Conservation (phyloP, 2,329 filamentous ascomycete genomes). For the Anthostomella pinea region DNA sequence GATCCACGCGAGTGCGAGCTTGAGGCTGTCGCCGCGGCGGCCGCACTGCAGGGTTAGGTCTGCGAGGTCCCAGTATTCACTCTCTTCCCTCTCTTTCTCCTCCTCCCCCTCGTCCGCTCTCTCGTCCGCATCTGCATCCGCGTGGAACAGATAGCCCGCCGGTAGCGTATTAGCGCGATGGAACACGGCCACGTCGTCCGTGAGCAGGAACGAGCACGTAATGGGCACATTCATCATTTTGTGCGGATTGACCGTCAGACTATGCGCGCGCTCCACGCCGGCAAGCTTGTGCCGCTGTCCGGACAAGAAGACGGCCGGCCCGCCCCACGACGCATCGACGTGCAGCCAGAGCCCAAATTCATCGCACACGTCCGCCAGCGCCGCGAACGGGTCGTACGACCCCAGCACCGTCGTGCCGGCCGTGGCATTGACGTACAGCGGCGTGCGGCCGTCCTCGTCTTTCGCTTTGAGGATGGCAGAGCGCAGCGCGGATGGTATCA, state of each 20-base stretch:
- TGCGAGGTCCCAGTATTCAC: slow-evolving; percentile 80
- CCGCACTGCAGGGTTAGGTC: slow-evolving; percentile 94
- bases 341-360: slow-evolving; percentile 83
- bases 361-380: slow-evolving; percentile 68
- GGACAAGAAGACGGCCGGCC: slow-evolving; percentile 71
- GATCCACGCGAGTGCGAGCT: slow-evolving; percentile 83
- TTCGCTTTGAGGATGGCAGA: slow-evolving; percentile 60
- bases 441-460: slow-evolving; percentile 64
- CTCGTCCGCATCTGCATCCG: slow-evolving; percentile 39
- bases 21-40: slow-evolving; percentile 78
- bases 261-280: slow-evolving; percentile 74
- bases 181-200: slow-evolving; percentile 71
- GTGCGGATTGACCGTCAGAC: slow-evolving; percentile 86
- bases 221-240: slow-evolving; percentile 94
- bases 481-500: slow-evolving; percentile 66
- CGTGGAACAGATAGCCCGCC: slow-evolving; percentile 83
- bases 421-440: slow-evolving; percentile 93
- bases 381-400: slow-evolving; percentile 76
- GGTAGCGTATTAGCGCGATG: slow-evolving; percentile 81
- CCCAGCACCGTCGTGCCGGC: slow-evolving; percentile 93
- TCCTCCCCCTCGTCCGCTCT: slow-evolving; percentile 23
- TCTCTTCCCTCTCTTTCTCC: slow-evolving; percentile 1
- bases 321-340: slow-evolving; percentile 90
- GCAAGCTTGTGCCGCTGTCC: slow-evolving; percentile 61
- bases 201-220: slow-evolving; percentile 87